These are phyloP conservation scores for Venustampulla echinocandica DNA, from an alignment of 495 filamentous ascomycete genomes.

Conservation along the genomic window DNA sequence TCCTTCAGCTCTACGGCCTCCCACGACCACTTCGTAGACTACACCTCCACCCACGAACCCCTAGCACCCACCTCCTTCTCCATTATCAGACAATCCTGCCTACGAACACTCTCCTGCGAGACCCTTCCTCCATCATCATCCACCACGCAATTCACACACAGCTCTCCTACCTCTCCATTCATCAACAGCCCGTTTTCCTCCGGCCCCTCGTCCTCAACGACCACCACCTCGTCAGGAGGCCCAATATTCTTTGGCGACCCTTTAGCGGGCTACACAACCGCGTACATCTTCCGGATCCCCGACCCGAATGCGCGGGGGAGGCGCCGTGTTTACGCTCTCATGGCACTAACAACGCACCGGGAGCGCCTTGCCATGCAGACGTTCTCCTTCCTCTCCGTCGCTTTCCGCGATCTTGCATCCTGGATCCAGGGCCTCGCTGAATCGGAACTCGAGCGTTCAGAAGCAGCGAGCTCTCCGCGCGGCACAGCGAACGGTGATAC, in stretches of 20 bases:
- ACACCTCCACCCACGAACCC: slow-evolving; percentile 77
- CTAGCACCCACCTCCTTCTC: slow-evolving; percentile 69
- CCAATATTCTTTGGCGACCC: slow-evolving; percentile 84
- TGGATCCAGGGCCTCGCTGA: slow-evolving; percentile 57
- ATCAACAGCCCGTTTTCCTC: slow-evolving; percentile 25
- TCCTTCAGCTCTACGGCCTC: slow-evolving; percentile 33
- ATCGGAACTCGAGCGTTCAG: slow-evolving; percentile 45
- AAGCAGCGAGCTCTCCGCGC: slow-evolving; percentile 14
- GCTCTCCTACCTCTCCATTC: slow-evolving; percentile 29
- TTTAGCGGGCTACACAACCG: slow-evolving; percentile 77
- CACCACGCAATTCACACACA: slow-evolving; percentile 7
- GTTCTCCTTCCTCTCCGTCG: slow-evolving; percentile 62
- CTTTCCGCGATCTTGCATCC: slow-evolving; percentile 68
- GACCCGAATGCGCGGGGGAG: slow-evolving; percentile 84
- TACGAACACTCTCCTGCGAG: slow-evolving; percentile 81
- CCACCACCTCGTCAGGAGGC: slow-evolving; percentile 43
- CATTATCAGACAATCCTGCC: slow-evolving; percentile 72
- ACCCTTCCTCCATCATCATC: slow-evolving; percentile 68
- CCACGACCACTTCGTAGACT: slow-evolving; percentile 78
- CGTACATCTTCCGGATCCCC: slow-evolving; percentile 83
- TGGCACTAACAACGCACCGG: slow-evolving; percentile 68
- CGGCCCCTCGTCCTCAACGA: slow-evolving; percentile 6
- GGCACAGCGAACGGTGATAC: slow-evolving; percentile 22
- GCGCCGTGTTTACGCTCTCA: slow-evolving; percentile 75
- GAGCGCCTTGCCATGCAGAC: slow-evolving; percentile 66